A percentile compares a stretch with the other conserved stretches of the same genome.
These are phyloP conservation scores for Lipomyces kockii DNA, from an alignment of 805 yeast species.

Conservation along the genomic window DNA sequence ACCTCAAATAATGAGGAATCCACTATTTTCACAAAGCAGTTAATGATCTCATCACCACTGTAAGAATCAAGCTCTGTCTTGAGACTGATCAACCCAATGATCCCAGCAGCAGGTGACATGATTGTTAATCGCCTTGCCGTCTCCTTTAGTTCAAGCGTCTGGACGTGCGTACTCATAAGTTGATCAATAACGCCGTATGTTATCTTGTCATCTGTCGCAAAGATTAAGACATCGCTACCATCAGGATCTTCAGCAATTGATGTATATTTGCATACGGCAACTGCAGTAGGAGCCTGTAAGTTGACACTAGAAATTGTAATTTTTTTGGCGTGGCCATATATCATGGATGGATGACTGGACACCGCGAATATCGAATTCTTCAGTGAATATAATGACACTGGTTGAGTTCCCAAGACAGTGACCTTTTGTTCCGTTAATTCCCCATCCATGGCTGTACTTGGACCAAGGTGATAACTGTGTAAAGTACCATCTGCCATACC, in stretches of 20 bases:
- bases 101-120: conserved; percentile 16
- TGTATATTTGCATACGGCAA: conserved; percentile 17
- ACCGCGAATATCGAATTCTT: conserved; percentile 28
- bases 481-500: conserved; percentile 37
- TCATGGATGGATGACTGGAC: conserved; percentile 34
- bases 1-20: conserved; percentile 30
- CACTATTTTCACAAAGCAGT: conserved; percentile 31
- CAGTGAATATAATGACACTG: conserved; percentile 24
- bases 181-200: conserved; percentile 32
- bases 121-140: conserved; percentile 33
- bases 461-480: conserved; percentile 18
- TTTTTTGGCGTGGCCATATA: conserved; percentile 26
- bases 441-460: conserved; percentile 17
- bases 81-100: conserved; percentile 28
- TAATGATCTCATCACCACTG: conserved; percentile 30
- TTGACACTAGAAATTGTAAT: conserved; percentile 30
- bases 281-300: conserved; percentile 28
- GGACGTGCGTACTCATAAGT: conserved; percentile 36
- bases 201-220: conserved; percentile 27
- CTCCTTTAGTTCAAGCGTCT: conserved; percentile 34
- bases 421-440: conserved; percentile 23
- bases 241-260: conserved; percentile 13
- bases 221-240: conserved; percentile 17
- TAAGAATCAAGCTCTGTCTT: conserved; percentile 30
- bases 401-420: conserved; percentile 32